phyloP scores from a whole-genome alignment of 176 grass and related monocot species.

The Metroxylon sagu region DNA sequence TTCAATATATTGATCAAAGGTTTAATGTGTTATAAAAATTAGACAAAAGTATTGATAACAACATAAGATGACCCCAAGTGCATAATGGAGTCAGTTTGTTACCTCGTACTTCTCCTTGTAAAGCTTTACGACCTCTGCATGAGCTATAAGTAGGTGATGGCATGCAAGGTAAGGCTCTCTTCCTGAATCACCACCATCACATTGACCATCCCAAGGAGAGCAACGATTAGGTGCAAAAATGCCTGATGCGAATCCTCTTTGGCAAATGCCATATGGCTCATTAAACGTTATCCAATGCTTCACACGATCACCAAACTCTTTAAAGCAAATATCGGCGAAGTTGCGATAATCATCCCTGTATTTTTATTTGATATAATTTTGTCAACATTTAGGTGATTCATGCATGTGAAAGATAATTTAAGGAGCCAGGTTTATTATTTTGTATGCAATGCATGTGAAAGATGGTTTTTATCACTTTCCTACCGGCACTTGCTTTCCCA shows the following conservation, averaged over 20 bases:
- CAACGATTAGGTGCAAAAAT: background rate
- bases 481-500: too few species aligned
- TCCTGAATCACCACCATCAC: background rate
- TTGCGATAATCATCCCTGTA: background rate
- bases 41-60: too few species aligned
- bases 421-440: too few species aligned
- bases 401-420: too few species aligned
- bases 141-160: constrained; percentile 1
- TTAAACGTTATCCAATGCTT: constrained; percentile 9
- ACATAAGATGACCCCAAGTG: too few species aligned
- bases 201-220: background rate
- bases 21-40: too few species aligned
- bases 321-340: background rate
- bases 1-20: too few species aligned
- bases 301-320: constrained; percentile 1
- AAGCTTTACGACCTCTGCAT: background rate
- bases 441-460: too few species aligned
- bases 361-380: too few species aligned
- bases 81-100: background rate
- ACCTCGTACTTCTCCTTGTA: constrained; percentile 36
- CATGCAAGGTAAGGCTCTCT: background rate
- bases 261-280: background rate
- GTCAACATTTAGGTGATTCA: background rate
- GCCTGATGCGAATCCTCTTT: background rate
- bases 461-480: too few species aligned